Evolutionary conservation across 768 basidiomycete species (phyloP), one percentile per base, ranked within the genome.

Genomic region (Pleurotus eryngii): DNA sequence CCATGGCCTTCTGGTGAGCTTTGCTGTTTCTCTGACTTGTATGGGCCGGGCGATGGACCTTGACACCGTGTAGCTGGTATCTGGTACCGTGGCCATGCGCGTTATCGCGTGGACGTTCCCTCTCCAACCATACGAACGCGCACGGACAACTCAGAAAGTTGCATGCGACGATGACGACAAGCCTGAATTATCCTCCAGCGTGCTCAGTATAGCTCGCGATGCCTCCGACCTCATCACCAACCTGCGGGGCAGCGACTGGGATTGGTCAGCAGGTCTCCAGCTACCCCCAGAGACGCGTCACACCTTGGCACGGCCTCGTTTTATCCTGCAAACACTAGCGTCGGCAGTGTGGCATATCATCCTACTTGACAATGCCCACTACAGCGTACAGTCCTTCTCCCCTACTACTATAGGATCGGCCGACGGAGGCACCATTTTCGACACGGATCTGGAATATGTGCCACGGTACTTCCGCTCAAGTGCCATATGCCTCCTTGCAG

Each of bases 181-280:
- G 42, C 57, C 57, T 58, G 20, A 26, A 57, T 54, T 35, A n/a
- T 47, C 17, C 26, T 22, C 50, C 40, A 22, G 37, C 18, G 14
- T 26, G 8, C 55, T 27, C 1, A 38, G 5, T 50, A 58, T 71
- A 3, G 53, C 64, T 4, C 58, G 67, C 43, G 78, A 88, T 56
- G 77, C 79, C 1, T 60, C 77, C 12, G 84, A 87, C 55, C 74
- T 89, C 17, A 60, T 59, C 22, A 71, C 69, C 61, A 84, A 78
- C 58, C 61, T 82, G 12, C 82, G 87, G 15, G 87, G 86, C 5
- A 64, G 73, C 46, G 84, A 82, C 12, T 88, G 86, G 86, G 70
- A 79, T 43, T 86, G 83, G 80, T 82, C 84, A 1, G 61, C 67
- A 26, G 72, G 74, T 49, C 66, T 79, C 20, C 70, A 72, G 55